Evolutionary conservation across 805 yeast species (phyloP).

Genomic region (Lipomyces chichibuensis): DNA sequence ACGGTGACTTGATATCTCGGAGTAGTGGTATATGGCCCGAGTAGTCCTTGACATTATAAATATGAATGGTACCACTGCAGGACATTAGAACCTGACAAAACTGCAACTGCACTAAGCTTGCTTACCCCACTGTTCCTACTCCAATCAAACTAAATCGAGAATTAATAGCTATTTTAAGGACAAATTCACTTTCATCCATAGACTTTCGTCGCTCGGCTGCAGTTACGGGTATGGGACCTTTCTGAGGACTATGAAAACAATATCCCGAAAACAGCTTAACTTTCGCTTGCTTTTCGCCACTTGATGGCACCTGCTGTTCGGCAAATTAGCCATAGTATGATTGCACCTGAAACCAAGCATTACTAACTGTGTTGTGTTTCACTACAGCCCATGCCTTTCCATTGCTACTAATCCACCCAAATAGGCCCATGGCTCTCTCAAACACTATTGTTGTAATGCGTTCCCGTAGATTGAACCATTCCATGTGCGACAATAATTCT

Average conservation of each 20-base stretch:
- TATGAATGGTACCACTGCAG: conserved; percentile 43
- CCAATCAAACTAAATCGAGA: conserved; percentile 49
- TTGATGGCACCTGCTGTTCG: conserved; percentile 12
- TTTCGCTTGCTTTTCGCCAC: conserved; percentile 18
- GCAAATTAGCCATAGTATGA: neutral
- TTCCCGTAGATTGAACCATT: conserved; percentile 36
- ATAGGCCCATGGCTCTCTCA: conserved; percentile 43
- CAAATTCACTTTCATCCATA: conserved; percentile 21
- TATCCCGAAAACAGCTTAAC: conserved; percentile 22
- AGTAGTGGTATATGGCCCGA: conserved; percentile 42
- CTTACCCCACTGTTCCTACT: conserved; percentile 44
- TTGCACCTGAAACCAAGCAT: neutral
- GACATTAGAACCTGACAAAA: neutral
- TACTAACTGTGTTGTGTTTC: conserved; percentile 3
- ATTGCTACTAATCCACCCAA: conserved; percentile 38
- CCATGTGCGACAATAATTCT: conserved; percentile 36
- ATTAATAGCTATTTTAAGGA: conserved; percentile 46
- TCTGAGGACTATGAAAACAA: conserved; percentile 20
- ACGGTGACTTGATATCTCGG: conserved; percentile 42
- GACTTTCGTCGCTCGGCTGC: conserved; percentile 7
- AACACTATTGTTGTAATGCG: conserved; percentile 33
- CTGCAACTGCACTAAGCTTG: neutral
- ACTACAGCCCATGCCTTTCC: conserved; percentile 40
- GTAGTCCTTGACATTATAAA: conserved; percentile 48
- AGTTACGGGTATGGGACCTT: conserved; percentile 6